Evolutionary conservation across 2,329 filamentous ascomycete species (phyloP).

Genomic region (Colletotrichum sidae): DNA sequence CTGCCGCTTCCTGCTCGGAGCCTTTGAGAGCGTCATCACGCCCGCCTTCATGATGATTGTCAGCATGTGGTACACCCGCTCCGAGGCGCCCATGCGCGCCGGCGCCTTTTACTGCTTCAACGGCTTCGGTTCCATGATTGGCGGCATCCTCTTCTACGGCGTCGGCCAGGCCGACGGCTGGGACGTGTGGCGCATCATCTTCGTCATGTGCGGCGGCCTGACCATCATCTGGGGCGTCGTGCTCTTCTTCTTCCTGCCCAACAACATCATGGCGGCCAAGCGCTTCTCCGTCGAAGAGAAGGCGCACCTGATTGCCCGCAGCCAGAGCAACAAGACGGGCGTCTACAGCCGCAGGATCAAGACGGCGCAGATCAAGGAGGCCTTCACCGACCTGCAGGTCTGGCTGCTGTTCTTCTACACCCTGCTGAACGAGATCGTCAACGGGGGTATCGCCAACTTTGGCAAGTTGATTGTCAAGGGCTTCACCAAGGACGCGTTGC

Average conservation of each 20-base stretch:
- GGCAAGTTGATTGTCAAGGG: conserved; percentile 45
- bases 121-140: conserved; percentile 35
- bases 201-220: conserved; percentile 39
- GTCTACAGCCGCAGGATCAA: conserved; percentile 56
- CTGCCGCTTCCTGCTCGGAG: conserved; percentile 48
- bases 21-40: conserved; percentile 45
- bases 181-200: conserved; percentile 41
- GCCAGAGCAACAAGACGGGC: conserved; percentile 53
- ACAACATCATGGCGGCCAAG: conserved; percentile 60
- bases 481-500: conserved; percentile 45
- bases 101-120: conserved; percentile 38
- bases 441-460: conserved; percentile 41
- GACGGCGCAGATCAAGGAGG: conserved; percentile 53
- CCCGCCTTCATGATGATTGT: conserved; percentile 47
- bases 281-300: conserved; percentile 70
- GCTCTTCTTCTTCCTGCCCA: conserved; percentile 54
- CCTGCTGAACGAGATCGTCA: conserved; percentile 40
- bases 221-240: conserved; percentile 35
- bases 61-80: conserved; percentile 44
- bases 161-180: conserved; percentile 42
- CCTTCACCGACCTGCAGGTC: conserved; percentile 53
- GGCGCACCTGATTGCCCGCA: conserved; percentile 63
- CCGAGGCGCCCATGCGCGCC: conserved; percentile 40
- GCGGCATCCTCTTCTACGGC: conserved; percentile 38
- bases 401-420: conserved; percentile 54